Base-by-base conservation (phyloP, 805 yeast genomes). In the Saccharomycopsis synnaedendra region DNA sequence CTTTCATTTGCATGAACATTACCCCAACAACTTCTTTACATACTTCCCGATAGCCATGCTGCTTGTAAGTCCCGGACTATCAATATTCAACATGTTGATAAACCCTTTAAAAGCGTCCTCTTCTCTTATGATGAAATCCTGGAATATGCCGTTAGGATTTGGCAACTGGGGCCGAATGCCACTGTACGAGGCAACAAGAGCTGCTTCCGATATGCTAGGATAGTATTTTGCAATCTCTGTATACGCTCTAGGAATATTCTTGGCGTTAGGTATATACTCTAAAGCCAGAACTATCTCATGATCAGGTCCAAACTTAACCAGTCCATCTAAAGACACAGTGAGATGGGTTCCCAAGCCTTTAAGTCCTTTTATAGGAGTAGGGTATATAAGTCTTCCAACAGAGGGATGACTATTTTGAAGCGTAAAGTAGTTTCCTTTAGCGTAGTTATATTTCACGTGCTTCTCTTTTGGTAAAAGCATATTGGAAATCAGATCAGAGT, bases 341-440 rank as follows among this genome's bases (percentile, higher is more conserved):
- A 89, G 64, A 65, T 88, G 97, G 0, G 93, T 85, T 0, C 97
- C 97, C 48, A 89, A 66, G 0, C 94, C 84, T n/a, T 83, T 71
- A 0, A 79, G 74, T 45, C 76, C 74, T 5, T 72, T 72, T n/a
- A 81, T 78, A 1, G 87, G 86, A 48, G 86, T 82, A 1, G 96
- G 96, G 60, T 88, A 88, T 0, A 88, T 66, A 34, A 82, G 61
- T 49, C 85, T 65, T 46, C 67, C 59, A 3, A 80, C 76, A n/a
- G 54, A 52, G n/a, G 39, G 11, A 27, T 39, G 46, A 27, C 70
- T 67, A 1, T 82, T 80, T 31, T 70, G 71, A 51, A 76, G 78
- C 3, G 81, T 66, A 58, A 74, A 89, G 61, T 89, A 88, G 54
- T 80, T 85, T 0, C 97, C 97, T 62, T 86, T 89, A 8, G 90